Evolutionary conservation across 176 grass and related monocot genomes (phyloP).

Genomic region (Juncus effusus): DNA sequence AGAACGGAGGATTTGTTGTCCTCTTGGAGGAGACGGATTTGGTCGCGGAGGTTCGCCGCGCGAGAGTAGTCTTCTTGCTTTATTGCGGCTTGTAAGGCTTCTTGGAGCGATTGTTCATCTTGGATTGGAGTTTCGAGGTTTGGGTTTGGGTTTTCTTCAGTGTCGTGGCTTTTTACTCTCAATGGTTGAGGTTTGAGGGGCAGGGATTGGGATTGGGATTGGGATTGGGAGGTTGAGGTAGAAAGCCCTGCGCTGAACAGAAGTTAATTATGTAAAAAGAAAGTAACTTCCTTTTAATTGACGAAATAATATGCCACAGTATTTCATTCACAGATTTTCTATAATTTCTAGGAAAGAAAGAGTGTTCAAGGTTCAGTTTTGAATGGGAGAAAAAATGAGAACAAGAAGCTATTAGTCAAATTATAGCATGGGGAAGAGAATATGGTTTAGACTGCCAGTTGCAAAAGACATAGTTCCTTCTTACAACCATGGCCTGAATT

Average conservation of each 20-base stretch:
- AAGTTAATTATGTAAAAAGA: background rate
- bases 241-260: slow-evolving; percentile 40
- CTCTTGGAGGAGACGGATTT: slow-evolving; percentile 53
- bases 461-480: background rate
- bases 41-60: slow-evolving; percentile 51
- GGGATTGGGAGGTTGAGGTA: slow-evolving; percentile 7
- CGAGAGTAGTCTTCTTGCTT: slow-evolving; percentile 66
- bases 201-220: background rate
- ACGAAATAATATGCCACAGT: background rate
- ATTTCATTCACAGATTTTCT: no score
- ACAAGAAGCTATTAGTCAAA: background rate
- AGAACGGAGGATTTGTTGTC: slow-evolving; percentile 53
- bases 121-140: slow-evolving; percentile 30
- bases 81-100: slow-evolving; percentile 46
- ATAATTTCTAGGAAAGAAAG: background rate
- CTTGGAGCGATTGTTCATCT: slow-evolving; percentile 54
- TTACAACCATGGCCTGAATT: background rate
- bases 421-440: background rate
- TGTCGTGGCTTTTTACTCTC: slow-evolving; percentile 57
- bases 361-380: background rate
- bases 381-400: background rate
- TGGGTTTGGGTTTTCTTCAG: slow-evolving; percentile 47
- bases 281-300: background rate
- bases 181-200: background rate
- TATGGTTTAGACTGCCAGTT: background rate